phyloP scores from a whole-genome alignment of 805 yeast species.

The Isabelozyma rhagii region DNA sequence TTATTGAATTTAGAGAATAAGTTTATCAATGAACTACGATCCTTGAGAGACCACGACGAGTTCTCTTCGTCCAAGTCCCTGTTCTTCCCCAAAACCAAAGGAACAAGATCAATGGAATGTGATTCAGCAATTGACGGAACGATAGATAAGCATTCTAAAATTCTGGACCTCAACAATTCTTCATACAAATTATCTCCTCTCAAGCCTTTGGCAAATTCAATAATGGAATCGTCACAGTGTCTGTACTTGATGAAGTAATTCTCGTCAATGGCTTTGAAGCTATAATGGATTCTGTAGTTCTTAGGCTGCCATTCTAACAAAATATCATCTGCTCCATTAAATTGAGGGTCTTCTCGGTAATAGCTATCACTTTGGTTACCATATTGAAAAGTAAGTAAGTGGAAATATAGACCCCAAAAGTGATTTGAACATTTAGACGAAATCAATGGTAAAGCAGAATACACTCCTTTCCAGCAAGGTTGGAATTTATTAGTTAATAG shows the following conservation, averaged over 20 bases:
- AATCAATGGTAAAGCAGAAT: conserved; percentile 54
- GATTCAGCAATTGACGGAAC: conserved; percentile 71
- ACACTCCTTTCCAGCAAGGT: conserved; percentile 81
- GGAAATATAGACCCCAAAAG: conserved; percentile 55
- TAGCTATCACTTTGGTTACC: conserved; percentile 12
- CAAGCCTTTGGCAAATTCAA: conserved; percentile 29
- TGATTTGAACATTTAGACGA: conserved; percentile 23
- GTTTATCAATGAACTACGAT: conserved; percentile 56
- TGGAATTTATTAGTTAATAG: conserved; percentile 70
- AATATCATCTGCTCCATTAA: conserved; percentile 4
- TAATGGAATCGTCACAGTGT: conserved; percentile 30
- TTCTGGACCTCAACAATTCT: conserved; percentile 50
- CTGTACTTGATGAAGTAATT: conserved; percentile 27
- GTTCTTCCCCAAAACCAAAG: conserved; percentile 46
- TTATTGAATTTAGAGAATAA: conserved; percentile 64
- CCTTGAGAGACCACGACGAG: conserved; percentile 45
- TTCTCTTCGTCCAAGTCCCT: conserved; percentile 12
- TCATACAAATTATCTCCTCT: conserved; percentile 39
- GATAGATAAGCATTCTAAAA: conserved; percentile 52
- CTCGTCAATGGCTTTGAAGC: conserved; percentile 23
- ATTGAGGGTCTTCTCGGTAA: conserved; percentile 2
- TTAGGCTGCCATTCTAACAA: conserved; percentile 40
- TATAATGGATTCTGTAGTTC: conserved; percentile 44
- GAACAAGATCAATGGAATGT: conserved; percentile 54
- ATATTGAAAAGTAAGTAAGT: conserved; percentile 27